Evolutionary conservation across 2,329 filamentous ascomycete genomes (phyloP).

Genomic region (Xylariaceae sp.): DNA sequence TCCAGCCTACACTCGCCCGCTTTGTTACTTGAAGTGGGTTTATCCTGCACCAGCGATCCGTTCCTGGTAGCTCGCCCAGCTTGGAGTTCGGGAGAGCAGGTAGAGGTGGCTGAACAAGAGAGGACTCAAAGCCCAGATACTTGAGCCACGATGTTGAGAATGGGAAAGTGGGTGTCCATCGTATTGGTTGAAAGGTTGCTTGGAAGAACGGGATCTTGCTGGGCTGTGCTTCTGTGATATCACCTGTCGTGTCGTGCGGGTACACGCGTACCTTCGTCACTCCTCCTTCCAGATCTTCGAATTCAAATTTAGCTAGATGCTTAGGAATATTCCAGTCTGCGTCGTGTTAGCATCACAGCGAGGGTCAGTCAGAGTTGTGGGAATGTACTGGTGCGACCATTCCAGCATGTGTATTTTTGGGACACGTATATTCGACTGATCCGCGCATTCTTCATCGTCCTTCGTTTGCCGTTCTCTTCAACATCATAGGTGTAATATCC

Average conservation of each 20-base stretch:
- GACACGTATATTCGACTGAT: conserved; percentile 57
- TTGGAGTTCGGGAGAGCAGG: conserved; percentile 39
- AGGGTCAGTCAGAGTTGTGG: not conserved
- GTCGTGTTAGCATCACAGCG: not conserved
- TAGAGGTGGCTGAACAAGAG: conserved; percentile 49
- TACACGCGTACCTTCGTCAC: conserved; percentile 43
- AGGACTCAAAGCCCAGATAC: conserved; percentile 42
- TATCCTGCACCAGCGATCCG: conserved; percentile 44
- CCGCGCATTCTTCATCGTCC: conserved; percentile 37
- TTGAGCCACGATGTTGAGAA: conserved; percentile 38
- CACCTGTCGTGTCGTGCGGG: conserved; percentile 38
- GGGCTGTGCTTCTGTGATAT: conserved; percentile 32
- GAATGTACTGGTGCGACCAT: conserved; percentile 47
- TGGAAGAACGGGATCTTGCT: conserved; percentile 43
- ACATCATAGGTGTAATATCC: conserved; percentile 43
- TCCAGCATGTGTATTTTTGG: conserved; percentile 50
- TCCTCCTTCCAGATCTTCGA: conserved; percentile 36
- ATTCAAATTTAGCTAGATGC: conserved; percentile 52
- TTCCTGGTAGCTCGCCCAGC: conserved; percentile 43
- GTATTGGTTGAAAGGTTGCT: conserved; percentile 42
- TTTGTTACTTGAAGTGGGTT: conserved; percentile 30
- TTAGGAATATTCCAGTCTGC: conserved; percentile 57
- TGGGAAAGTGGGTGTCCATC: conserved; percentile 44
- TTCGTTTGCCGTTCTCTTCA: conserved; percentile 32
- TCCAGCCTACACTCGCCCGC: conserved; percentile 43